These are phyloP conservation scores for Arthrobotrys pseudoclavata DNA, from an alignment of 2,329 filamentous ascomycete species.

Conservation along the genomic window DNA sequence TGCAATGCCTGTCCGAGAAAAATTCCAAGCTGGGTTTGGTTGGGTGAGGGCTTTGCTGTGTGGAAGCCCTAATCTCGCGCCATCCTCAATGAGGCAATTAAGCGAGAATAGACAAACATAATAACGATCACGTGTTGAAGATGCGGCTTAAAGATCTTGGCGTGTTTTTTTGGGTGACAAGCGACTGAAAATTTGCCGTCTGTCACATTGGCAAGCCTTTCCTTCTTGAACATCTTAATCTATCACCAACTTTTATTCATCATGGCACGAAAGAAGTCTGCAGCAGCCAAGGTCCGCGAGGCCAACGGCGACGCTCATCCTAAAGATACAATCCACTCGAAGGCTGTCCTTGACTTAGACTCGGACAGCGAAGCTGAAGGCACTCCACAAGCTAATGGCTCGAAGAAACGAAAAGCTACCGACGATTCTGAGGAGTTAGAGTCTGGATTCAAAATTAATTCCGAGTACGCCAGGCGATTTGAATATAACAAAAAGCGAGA, in stretches of 20 bases:
- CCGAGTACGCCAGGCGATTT: slow-evolving; percentile 88
- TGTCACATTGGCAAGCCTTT: slow-evolving; percentile 4
- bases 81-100: slow-evolving; percentile 17
- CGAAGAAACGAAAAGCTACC: slow-evolving; percentile 53
- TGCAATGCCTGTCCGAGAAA: slow-evolving; percentile 44
- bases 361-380: slow-evolving; percentile 48
- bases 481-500: slow-evolving; percentile 98
- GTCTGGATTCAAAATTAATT: slow-evolving; percentile 81
- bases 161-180: slow-evolving; percentile 20
- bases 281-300: slow-evolving; percentile 55
- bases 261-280: slow-evolving; percentile 58
- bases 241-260: slow-evolving; percentile 2
- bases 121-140: slow-evolving; percentile 5
- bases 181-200: slow-evolving; percentile 49
- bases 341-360: slow-evolving; percentile 46
- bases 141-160: slow-evolving; percentile 47
- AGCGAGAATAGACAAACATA: slow-evolving; percentile 40
- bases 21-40: slow-evolving; percentile 42
- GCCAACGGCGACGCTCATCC: slow-evolving; percentile 38
- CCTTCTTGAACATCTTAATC: slow-evolving; percentile 1
- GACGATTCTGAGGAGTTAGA: slow-evolving; percentile 63
- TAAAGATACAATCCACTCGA: slow-evolving; percentile 37
- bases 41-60: slow-evolving; percentile 48
- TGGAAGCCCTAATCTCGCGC: slow-evolving; percentile 52
- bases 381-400: slow-evolving; percentile 2